Percentiles rank a stretch among this genome's conserved stretches.
Conservation (phyloP, 202 grass and related monocot genomes). For the Bolboschoenoplectus hybrid region DNA sequence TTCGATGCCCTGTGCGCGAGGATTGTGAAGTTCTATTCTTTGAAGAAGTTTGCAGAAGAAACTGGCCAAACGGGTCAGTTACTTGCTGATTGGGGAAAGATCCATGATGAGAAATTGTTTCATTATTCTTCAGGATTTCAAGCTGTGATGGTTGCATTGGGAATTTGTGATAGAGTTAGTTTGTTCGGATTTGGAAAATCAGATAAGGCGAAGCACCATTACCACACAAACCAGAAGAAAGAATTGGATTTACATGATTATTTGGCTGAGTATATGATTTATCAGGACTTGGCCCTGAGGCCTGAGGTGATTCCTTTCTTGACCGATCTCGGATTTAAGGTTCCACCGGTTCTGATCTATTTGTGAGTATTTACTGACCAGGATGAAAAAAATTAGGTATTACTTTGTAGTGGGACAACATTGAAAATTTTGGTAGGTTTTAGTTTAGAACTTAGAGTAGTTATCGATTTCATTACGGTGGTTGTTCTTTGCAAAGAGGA, state of each 20-base stretch:
- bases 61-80: slow-evolving; percentile 27
- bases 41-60: slow-evolving; percentile 51
- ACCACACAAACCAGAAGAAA: slow-evolving; percentile 71
- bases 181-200: slow-evolving; percentile 74
- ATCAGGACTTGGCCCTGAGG: slow-evolving; percentile 50
- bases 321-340: slow-evolving; percentile 45
- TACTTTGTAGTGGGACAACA: slow-evolving; percentile 1
- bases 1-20: slow-evolving; percentile 54
- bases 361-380: slow-evolving; percentile 39
- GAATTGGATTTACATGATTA: slow-evolving; percentile 76
- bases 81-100: slow-evolving; percentile 43
- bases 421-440: slow-evolving; percentile 34
- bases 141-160: slow-evolving; percentile 68
- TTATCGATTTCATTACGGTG: not conserved
- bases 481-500: not conserved
- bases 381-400: slow-evolving; percentile 22
- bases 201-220: slow-evolving; percentile 65
- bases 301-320: slow-evolving; percentile 64
- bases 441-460: slow-evolving; percentile 17
- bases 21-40: slow-evolving; percentile 72
- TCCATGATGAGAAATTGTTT: slow-evolving; percentile 65
- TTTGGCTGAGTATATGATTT: slow-evolving; percentile 65
- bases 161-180: slow-evolving; percentile 56
- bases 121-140: slow-evolving; percentile 85
- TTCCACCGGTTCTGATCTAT: slow-evolving; percentile 55